Evolutionary conservation across 352 stramenopile species (phyloP).

Genomic region (Globisporangium ultimum): DNA sequence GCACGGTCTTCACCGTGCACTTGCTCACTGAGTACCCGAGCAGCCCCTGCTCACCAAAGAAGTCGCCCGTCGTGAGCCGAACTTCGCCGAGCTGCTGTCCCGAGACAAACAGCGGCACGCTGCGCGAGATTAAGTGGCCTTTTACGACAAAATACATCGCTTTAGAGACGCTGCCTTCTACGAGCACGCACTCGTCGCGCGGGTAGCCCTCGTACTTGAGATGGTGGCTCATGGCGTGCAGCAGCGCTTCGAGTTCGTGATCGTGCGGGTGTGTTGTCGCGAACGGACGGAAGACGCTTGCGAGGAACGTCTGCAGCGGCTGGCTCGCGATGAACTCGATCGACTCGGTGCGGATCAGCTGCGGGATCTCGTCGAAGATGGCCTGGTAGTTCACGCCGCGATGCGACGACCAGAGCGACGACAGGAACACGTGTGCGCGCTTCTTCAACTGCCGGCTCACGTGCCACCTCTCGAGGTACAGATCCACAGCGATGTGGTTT

Average conservation of each 20-base stretch:
- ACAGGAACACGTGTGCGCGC: constrained; percentile 45
- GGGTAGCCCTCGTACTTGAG: constrained; percentile 53
- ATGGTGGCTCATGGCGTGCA: constrained; percentile 18
- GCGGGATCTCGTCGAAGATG: constrained; percentile 52
- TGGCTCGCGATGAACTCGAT: constrained; percentile 41
- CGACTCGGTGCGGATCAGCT: constrained; percentile 45
- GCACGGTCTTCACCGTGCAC: constrained; percentile 38
- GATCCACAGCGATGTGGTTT: constrained; percentile 47
- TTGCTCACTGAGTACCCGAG: constrained; percentile 38
- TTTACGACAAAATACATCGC: constrained; percentile 63
- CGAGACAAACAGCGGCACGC: not conserved
- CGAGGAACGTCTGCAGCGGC: constrained; percentile 33
- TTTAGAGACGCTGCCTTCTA: constrained; percentile 38
- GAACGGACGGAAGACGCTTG: constrained; percentile 45
- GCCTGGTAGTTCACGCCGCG: constrained; percentile 53
- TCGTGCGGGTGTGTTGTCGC: constrained; percentile 9
- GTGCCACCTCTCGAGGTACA: constrained; percentile 44
- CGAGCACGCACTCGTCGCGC: constrained; percentile 37
- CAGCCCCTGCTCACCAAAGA: constrained; percentile 48
- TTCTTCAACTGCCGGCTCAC: constrained; percentile 32
- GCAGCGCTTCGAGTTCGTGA: constrained; percentile 19
- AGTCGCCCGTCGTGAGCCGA: constrained; percentile 33
- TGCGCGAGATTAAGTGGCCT: constrained; percentile 27
- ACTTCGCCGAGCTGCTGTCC: not conserved
- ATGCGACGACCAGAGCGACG: constrained; percentile 55